Conservation (phyloP, 2,329 filamentous ascomycete species). For the Neophaeococcomyces aloes region DNA sequence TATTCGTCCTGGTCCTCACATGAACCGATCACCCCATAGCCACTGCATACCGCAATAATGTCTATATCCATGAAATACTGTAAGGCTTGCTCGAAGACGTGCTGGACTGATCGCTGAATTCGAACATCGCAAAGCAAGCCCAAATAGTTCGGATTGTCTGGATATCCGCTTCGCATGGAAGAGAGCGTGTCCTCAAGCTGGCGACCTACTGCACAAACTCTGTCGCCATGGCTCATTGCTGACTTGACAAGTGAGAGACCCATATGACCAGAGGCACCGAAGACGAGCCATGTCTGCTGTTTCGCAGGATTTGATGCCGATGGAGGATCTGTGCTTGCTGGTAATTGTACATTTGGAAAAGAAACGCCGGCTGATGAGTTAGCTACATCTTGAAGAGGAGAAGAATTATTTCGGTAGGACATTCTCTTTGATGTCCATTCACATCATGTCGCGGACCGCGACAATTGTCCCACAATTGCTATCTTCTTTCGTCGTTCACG, state of each 20-base stretch:
- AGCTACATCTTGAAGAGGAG: conserved; percentile 6
- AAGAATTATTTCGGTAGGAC: conserved; percentile 1
- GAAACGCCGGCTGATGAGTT: neutral
- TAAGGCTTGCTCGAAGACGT: conserved; percentile 60
- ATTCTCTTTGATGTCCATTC: neutral
- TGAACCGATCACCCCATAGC: conserved; percentile 88
- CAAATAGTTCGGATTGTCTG: conserved; percentile 49
- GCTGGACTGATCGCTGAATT: conserved; percentile 63
- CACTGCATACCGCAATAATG: conserved; percentile 84
- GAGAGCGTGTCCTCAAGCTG: conserved; percentile 64
- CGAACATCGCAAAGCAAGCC: conserved; percentile 85
- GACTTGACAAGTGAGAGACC: conserved; percentile 79
- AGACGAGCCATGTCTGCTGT: conserved; percentile 83
- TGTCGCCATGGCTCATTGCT: conserved; percentile 68
- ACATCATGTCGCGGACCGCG: too few relatives aligned
- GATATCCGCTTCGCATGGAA: conserved; percentile 61
- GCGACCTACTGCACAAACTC: conserved; percentile 76
- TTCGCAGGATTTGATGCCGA: conserved; percentile 57
- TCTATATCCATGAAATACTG: conserved; percentile 71
- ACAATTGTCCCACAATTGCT: too few relatives aligned
- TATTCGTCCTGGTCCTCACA: conserved; percentile 96
- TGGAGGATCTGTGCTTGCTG: conserved; percentile 77
- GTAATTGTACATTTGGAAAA: conserved; percentile 50
- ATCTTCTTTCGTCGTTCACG: too few relatives aligned
- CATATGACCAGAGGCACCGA: conserved; percentile 95